These are phyloP conservation scores for Cladosporium sp. DNA, from an alignment of 2,329 filamentous ascomycete genomes.

Conservation along the genomic window DNA sequence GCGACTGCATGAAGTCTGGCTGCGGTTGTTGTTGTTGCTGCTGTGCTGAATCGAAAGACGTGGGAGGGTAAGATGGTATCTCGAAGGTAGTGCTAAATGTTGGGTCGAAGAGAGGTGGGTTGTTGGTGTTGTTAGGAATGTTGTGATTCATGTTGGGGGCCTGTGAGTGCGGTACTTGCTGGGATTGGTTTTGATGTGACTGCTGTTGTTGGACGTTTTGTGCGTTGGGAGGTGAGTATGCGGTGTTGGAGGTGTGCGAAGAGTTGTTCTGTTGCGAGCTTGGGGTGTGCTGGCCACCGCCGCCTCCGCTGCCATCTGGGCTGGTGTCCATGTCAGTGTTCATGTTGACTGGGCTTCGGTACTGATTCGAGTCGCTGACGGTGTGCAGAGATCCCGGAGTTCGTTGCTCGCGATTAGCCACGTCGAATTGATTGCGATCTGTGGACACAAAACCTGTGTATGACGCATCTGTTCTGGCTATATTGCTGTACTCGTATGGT, in stretches of 20 bases:
- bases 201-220: slow-evolving; percentile 12
- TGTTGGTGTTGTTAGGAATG: background rate
- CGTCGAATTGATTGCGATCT: slow-evolving; percentile 16
- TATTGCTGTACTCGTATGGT: background rate
- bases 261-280: slow-evolving; percentile 24
- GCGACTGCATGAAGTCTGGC: background rate
- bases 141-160: background rate
- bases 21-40: background rate
- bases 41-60: slow-evolving; percentile 12
- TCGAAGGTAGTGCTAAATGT: slow-evolving; percentile 19
- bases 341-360: slow-evolving; percentile 21
- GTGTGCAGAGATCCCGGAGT: slow-evolving; percentile 22
- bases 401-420: slow-evolving; percentile 24
- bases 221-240: slow-evolving; percentile 24
- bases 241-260: slow-evolving; percentile 25
- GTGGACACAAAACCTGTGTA: background rate
- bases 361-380: slow-evolving; percentile 13
- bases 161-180: background rate
- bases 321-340: slow-evolving; percentile 28
- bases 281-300: slow-evolving; percentile 24
- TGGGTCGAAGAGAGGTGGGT: slow-evolving; percentile 16
- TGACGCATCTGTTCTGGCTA: background rate
- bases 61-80: slow-evolving; percentile 17
- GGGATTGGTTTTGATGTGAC: slow-evolving; percentile 7
- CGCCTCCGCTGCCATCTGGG: slow-evolving; percentile 24